These are phyloP conservation scores for Puccinia horiana DNA, from an alignment of 1,284 basidiomycete genomes.

Conservation along the genomic window DNA sequence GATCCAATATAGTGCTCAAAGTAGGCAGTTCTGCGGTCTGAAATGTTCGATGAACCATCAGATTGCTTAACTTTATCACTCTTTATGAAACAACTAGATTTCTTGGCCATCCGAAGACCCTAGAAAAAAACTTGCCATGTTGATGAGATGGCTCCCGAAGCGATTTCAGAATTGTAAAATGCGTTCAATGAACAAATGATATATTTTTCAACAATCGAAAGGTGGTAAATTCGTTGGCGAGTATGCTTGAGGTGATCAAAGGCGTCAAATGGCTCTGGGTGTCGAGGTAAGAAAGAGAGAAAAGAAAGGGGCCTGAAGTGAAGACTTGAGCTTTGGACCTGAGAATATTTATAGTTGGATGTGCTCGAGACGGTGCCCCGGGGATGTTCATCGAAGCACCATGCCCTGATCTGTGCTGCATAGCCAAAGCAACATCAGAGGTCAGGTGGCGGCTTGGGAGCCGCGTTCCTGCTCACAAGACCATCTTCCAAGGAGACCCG, in stretches of 20 bases:
- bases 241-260: background rate
- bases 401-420: slow-evolving; percentile 5
- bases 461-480: background rate
- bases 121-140: too few relatives aligned
- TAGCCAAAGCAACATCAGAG: background rate
- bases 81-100: too few relatives aligned
- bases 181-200: background rate
- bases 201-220: background rate
- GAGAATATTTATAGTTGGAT: background rate
- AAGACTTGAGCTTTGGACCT: background rate
- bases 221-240: background rate
- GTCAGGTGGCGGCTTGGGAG: background rate
- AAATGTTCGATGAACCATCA: too few relatives aligned
- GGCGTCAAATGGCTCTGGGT: background rate
- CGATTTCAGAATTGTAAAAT: background rate
- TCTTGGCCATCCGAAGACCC: too few relatives aligned
- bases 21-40: slow-evolving; percentile 2
- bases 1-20: slow-evolving; percentile 13
- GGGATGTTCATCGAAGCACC: background rate
- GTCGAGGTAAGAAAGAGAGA: background rate
- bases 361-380: background rate
- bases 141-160: background rate
- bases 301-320: background rate
- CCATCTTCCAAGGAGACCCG: background rate
- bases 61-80: too few relatives aligned